phyloP scores from a whole-genome alignment of 106 monocot genomes.

The Apostasia shenzhenica region DNA sequence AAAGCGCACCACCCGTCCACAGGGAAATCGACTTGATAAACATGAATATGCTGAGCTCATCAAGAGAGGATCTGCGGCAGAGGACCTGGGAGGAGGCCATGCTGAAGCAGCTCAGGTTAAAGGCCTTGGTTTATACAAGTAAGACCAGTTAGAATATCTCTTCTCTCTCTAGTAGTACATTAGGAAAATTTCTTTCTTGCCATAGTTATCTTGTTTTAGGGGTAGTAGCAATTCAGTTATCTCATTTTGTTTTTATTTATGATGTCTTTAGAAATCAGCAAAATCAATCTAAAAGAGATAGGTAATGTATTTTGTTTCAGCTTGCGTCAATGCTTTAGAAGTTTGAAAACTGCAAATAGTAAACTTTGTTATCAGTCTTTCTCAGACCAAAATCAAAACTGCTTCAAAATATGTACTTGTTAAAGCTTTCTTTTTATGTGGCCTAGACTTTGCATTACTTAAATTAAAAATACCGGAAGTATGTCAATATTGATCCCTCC shows the following conservation, averaged over 20 bases:
- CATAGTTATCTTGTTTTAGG: background rate
- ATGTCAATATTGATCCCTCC: too few relatives aligned
- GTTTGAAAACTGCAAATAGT: too few relatives aligned
- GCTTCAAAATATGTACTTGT: too few relatives aligned
- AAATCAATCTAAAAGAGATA: too few relatives aligned
- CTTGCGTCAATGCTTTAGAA: too few relatives aligned
- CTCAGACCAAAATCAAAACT: too few relatives aligned
- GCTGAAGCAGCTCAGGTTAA: conserved; percentile 96
- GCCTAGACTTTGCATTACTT: too few relatives aligned
- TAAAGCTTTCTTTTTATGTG: too few relatives aligned
- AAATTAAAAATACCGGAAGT: too few relatives aligned
- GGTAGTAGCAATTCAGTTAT: background rate
- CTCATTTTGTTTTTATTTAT: background rate
- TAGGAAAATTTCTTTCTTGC: background rate
- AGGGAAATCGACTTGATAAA: conserved; percentile 82
- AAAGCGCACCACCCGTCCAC: conserved; percentile 51
- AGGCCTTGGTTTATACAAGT: conserved; percentile 98
- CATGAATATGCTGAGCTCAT: conserved; percentile 90
- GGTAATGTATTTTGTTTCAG: too few relatives aligned
- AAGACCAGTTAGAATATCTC: conserved; percentile 1
- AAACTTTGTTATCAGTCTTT: background rate
- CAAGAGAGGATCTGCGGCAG: conserved; percentile 89
- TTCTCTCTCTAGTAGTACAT: too few relatives aligned
- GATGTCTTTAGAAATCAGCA: background rate
- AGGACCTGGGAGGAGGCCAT: conserved; percentile 91